Conservation (phyloP, 1,139 yeast genomes). For the Scheffersomyces quercinus region DNA sequence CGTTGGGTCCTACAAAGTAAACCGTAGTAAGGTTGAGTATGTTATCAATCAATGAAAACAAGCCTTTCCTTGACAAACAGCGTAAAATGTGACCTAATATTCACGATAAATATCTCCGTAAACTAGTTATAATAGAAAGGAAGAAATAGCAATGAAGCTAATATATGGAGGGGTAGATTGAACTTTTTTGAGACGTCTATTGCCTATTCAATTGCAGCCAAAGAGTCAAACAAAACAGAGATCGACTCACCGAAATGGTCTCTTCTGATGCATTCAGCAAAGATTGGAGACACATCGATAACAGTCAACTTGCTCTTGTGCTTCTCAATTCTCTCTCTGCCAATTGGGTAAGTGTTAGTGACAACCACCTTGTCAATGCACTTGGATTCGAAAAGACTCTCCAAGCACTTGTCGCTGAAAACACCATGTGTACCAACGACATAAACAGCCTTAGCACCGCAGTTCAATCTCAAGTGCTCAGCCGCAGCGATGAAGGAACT, state of each 20-base stretch:
- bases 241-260: conserved; percentile 98
- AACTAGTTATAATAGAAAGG: not conserved
- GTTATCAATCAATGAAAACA: too few species aligned
- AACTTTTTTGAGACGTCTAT: conserved; percentile 1
- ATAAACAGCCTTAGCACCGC: conserved; percentile 92
- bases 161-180: not conserved
- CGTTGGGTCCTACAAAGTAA: conserved; percentile 39
- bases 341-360: conserved; percentile 93
- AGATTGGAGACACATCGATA: conserved; percentile 90
- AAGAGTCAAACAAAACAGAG: conserved; percentile 85
- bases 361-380: conserved; percentile 89
- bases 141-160: not conserved
- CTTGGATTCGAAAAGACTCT: conserved; percentile 70
- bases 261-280: conserved; percentile 98
- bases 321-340: conserved; percentile 54
- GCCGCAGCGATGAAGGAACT: conserved; percentile 95
- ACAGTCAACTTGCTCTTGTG: conserved; percentile 68
- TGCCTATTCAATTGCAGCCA: conserved; percentile 58
- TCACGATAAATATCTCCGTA: conserved; percentile 1
- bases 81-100: not conserved
- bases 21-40: not conserved
- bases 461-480: conserved; percentile 89
- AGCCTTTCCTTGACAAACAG: too few species aligned
- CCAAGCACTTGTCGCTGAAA: conserved; percentile 84
- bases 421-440: conserved; percentile 96